phyloP scores from a whole-genome alignment of 2,329 filamentous ascomycete genomes.

The Coniochaeta sp. region DNA sequence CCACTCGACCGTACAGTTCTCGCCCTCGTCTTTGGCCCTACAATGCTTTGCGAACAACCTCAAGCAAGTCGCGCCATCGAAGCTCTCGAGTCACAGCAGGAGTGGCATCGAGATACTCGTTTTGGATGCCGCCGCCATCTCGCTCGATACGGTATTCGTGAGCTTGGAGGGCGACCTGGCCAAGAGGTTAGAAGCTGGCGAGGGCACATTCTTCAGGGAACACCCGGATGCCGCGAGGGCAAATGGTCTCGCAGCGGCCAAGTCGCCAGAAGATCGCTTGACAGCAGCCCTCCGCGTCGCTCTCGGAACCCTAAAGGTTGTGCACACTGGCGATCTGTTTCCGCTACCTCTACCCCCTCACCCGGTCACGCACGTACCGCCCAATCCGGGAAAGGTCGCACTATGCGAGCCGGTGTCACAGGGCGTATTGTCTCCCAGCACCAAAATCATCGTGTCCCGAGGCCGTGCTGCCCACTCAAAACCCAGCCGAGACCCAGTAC shows the following conservation, averaged over 20 bases:
- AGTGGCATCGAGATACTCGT: constrained; percentile 77
- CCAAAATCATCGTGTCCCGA: constrained; percentile 74
- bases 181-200: constrained; percentile 71
- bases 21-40: constrained; percentile 62
- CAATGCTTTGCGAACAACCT: constrained; percentile 72
- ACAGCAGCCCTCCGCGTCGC: constrained; percentile 65
- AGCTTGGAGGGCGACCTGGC: constrained; percentile 76
- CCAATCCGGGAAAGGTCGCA: constrained; percentile 78
- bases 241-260: constrained; percentile 19
- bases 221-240: constrained; percentile 36
- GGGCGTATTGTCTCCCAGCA: constrained; percentile 67
- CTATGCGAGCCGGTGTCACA: constrained; percentile 95
- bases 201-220: constrained; percentile 71
- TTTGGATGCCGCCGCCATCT: constrained; percentile 70
- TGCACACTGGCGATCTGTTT: constrained; percentile 77
- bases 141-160: constrained; percentile 80
- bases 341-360: constrained; percentile 73
- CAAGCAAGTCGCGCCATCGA: constrained; percentile 67
- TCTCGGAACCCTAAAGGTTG: constrained; percentile 62
- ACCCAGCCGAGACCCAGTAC: constrained; percentile 36
- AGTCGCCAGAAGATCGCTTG: constrained; percentile 47
- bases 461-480: constrained; percentile 51
- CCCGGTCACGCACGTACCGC: constrained; percentile 76
- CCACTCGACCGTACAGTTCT: constrained; percentile 73
- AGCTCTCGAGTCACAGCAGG: constrained; percentile 63